Evolutionary conservation across 106 monocot species (phyloP).

Genomic region (Dendrobium officinale): DNA sequence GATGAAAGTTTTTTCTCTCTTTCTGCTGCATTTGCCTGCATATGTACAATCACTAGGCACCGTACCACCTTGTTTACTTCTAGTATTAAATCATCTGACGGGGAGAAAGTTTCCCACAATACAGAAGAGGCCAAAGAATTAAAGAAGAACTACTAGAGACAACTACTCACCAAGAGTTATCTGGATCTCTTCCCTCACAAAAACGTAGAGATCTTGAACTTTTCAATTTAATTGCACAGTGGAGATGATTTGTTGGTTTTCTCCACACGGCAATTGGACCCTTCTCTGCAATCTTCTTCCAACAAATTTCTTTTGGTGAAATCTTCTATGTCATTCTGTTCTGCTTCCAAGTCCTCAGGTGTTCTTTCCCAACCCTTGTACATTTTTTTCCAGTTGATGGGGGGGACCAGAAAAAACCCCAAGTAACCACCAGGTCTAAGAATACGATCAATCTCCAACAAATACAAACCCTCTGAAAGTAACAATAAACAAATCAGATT

Average conservation of each 20-base stretch:
- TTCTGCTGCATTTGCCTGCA: background rate
- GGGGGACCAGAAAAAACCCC: constrained; percentile 81
- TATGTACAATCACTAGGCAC: background rate
- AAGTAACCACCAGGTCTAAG: constrained; percentile 75
- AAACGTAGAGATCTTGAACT: constrained; percentile 32
- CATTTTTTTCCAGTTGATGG: constrained; percentile 59
- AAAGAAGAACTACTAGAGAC: background rate
- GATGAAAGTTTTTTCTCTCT: background rate
- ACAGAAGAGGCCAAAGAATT: background rate
- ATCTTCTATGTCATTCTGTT: constrained; percentile 54
- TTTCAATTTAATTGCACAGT: constrained; percentile 43
- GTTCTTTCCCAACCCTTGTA: constrained; percentile 53
- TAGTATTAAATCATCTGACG: background rate
- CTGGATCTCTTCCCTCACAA: constrained; percentile 39
- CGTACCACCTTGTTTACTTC: background rate
- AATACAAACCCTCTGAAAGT: constrained; percentile 45
- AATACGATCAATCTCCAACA: constrained; percentile 71
- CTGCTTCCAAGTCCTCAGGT: constrained; percentile 39
- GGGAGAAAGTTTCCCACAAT: background rate
- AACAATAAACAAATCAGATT: background rate
- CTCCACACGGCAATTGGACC: constrained; percentile 58
- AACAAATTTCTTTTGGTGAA: constrained; percentile 49
- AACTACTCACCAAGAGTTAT: constrained; percentile 55
- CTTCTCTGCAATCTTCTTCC: constrained; percentile 56
- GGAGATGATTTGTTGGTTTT: constrained; percentile 57